Evolutionary conservation across 371 early-diverging fungal species (phyloP), one percentile per base, ranked within the genome.

Genomic region (Blyttiomyces sp.): DNA sequence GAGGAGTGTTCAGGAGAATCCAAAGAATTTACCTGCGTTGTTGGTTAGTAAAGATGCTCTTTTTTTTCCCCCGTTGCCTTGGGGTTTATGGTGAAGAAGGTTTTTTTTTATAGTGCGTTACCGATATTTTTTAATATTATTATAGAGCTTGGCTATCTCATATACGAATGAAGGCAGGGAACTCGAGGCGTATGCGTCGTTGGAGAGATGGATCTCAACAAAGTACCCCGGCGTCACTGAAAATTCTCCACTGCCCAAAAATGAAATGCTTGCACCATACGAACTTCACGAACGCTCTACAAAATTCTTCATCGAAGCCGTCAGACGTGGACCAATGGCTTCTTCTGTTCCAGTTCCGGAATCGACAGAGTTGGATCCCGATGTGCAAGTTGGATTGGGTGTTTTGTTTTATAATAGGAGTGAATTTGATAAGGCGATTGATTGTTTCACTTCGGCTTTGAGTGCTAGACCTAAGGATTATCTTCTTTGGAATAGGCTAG

Each of bases 371-470:
- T 19, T 71, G 73, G 96, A 95, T 64, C 83, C 96, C 0, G 89
- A 84, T 87, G 16, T 88, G 85, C 19, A 86, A 86, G 53, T 92
- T 28, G 95, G 91, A 0, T 79, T 96, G 11, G 96, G 95, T 9
- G 87, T 96, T 1, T 66, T 96, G 54, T 94, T 95, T 67, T 89
- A 95, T 68, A 85, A 87, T 17, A 85, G 88, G 2, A 83, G 87
- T 45, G 94, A 95, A 60, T 95, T 88, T 63, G 84, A 86, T 31
- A 95, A 95, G 75, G 92, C 95, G 0, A 86, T 92, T 9, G 96
- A 96, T 71, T 96, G 96, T 66, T 96, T 96, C 83, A 80, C 84
- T 36, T 81, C 93, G 2, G 95, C 95, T 26, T 68, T 95, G 36
- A 74, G 81, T 23, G 83, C 81, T 28, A 67, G 90, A 34, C 94